Base-by-base conservation (phyloP, 2,329 filamentous ascomycete genomes). In the Coniochaeta sp. region DNA sequence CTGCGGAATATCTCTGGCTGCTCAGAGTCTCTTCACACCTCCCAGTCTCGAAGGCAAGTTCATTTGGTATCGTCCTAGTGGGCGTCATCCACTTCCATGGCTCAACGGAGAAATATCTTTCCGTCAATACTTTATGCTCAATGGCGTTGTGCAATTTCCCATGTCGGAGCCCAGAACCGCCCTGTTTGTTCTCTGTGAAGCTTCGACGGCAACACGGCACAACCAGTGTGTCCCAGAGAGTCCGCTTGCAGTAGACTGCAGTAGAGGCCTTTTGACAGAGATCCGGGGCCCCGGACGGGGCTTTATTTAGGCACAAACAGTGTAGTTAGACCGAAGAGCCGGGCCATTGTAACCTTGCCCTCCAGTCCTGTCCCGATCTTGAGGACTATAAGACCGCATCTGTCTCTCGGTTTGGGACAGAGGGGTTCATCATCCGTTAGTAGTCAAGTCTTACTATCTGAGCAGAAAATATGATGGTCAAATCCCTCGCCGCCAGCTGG, bases 31-130 rank as follows among this genome's bases (percentile, higher is more conserved):
- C 24, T 17, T 17, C 6, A 28, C 16, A 26, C 24, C 26, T 52
- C 22, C 47, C 47, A 26, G 14, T 52, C 47, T 31, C 6, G 26
- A 24, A 3, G 24, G 6, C 6, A 5, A 16, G 1, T 28, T 14
- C 24, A 31, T 12, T 31, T 52, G 47, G 47, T 31, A 11, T 9
- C 16, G 5, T 52, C 6, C 26, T 26, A 47, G 47, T 14, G 47
- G 22, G 6, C 14, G 9, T 52, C 47, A 52, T 14, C 47, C 47
- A 3, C 16, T 52, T 52, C 47, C 47, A 52, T 52, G 24, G 22
- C 24, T 28, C 7, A 17, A 52, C 54, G 54, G 54, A 56, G 54
- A 56, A 56, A 56, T 56, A 56, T 56, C 54, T 56, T 56, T 56
- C 54, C 54, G 34, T 56, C 54, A 34, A 56, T 34, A 22, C 33